Evolutionary conservation across 139 green algal species (phyloP), one percentile per base, ranked within the genome.

Genomic region (Asterochloris sp.): DNA sequence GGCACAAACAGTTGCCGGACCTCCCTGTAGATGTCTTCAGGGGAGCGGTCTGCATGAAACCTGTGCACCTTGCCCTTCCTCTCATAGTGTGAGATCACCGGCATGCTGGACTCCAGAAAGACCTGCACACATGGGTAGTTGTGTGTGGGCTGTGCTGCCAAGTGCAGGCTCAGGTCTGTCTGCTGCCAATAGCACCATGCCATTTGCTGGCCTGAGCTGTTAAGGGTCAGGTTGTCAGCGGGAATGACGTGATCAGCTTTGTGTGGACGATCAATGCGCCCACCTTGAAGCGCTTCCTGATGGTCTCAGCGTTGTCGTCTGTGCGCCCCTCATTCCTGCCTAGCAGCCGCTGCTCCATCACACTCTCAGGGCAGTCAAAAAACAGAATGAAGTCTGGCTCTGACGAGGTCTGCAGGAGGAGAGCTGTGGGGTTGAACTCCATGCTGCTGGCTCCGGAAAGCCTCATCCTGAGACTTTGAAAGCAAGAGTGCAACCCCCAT

Each of bases 261-360:
- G 11, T 71, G 21, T 12, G 38, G 24, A 73, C 26, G 1, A 54
- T 69, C 54, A 19, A 60, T 60, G 24, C 26, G 62, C 77, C 73
- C 15, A 95, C 95, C 79, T 91, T 89, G 86, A 99, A 99, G 47
- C 96, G 92, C 88, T 98, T 99, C 28, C 86, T 85, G 84, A 99
- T 99, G 38, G 94, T 98, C 68, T 98, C 94, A 61, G 95, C 92
- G 86, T 99, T 99, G 91, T 99, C 96, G 78, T 99, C 96, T 62
- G 91, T 92, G 62, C 96, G 89, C 0, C 96, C 96, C 85, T 98
- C 90, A 17, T 95, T 91, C 68, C 96, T 90, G 61, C 92, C 89
- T 54, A 99, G 88, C 86, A 99, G 86, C 28, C 96, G 92, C 88
- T 91, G 87, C 91, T 95, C 84, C 92, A 98, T 97, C 0, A 98